Base-by-base conservation (phyloP, 768 basidiomycete species). In the Leucosporidium creatinivorum region DNA sequence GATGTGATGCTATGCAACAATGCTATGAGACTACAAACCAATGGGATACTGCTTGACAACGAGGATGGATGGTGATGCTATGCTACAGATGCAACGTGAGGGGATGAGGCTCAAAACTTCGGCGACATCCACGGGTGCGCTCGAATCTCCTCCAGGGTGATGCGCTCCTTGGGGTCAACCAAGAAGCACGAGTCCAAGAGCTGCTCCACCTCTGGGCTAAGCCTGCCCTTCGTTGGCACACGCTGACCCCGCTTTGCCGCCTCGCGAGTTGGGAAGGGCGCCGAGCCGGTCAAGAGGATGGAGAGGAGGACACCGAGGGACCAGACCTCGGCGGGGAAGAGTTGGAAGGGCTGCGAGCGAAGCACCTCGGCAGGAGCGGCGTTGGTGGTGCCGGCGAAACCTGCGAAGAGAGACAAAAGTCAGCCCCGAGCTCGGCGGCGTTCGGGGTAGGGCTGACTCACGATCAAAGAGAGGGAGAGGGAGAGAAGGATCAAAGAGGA, bases 401-500 rank as follows among this genome's bases (percentile, higher is more conserved):
- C 62, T 47, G 66, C 63, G 66, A 82, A 84, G 0, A 3, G 47
- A 39, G 1, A 13, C 1, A 18, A 44, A 31, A 8, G 28, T 57
- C 25, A 57, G 55, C 31, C 13, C 28, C 30, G 48, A 13, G 60
- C 19, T 18, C 18, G 23, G 39, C 13, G 47, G 26, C 17, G 15
- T 47, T 10, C 8, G 12, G 10, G 19, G n/a, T 26, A 30, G 5
- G 48, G 2, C 28, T 18, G 8, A 23, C 25, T 39, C 19, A 31
- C 15, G 28, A 15, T 23, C 39, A 1, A 12, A n/a, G 26, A 28
- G 15, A 57, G n/a, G 59, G 30, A 13, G 28, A 17, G 1, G 21
- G 19, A 8, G 4, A 4, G 13, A 21, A 28, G 85, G 84, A 76
- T 92, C 85, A 59, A 84, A 84, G 64, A 88, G 81, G 26, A 87